Base-by-base conservation (phyloP, 305 asterid genomes). In the Petunia hybrid region DNA sequence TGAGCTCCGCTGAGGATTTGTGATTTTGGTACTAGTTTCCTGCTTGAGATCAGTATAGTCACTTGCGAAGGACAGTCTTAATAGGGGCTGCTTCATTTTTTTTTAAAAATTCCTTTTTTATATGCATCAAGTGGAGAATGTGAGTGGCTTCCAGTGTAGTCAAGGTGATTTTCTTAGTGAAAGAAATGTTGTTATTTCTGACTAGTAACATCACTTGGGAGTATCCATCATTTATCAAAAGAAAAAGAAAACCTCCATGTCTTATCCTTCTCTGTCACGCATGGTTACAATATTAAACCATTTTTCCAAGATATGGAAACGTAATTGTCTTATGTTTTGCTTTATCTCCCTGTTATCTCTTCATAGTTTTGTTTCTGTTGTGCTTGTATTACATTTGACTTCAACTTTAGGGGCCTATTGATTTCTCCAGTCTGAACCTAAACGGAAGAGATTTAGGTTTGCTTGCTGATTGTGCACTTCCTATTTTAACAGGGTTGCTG, bases 401-500 rank as follows among this genome's bases (percentile, higher is more conserved):
- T 51, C 48, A 51, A 35, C 48, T 73, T 51, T 73, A 35, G 61
- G 63, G 14, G 43, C 62, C 62, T 51, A 71, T 51, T 13, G 46
- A 35, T 73, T 35, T 73, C 63, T 73, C 78, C 46, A 36, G 45
- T 73, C 46, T 48, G 35, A 73, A 51, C 78, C 62, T 51, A 73
- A 51, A 73, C 35, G 35, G 2, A 73, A 2, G 8, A 73, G 36
- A 35, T 73, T 51, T 13, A 73, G 12, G 46, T 14, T 60, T 73
- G 63, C 78, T 73, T 73, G 78, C 63, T 73, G 38, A 73, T 73
- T 48, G 62, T 16, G 35, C 45, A 35, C 62, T 73, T 53, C 36
- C 63, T 73, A 73, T 36, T 73, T 36, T 51, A 73, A 35, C 78
- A 73, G 78, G 78, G 4, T 36, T 51, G 36, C 46, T 53, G 12